phyloP scores from a whole-genome alignment of 176 grass and related monocot species.

The Raddia guianensis region DNA sequence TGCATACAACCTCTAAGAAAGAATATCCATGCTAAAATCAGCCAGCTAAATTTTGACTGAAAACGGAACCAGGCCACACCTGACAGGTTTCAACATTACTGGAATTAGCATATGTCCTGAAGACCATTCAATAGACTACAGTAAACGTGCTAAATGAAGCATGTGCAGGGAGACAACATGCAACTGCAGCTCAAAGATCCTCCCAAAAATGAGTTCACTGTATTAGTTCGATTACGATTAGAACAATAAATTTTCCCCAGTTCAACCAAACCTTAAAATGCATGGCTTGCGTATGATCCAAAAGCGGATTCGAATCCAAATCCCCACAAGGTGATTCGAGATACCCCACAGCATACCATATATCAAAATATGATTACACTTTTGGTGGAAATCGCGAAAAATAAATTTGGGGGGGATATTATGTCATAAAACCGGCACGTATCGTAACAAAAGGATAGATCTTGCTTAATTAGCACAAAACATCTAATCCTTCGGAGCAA shows the following conservation, averaged over 20 bases:
- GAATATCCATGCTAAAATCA: neutral
- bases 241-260: slow-evolving; percentile 19
- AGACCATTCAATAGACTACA: slow-evolving; percentile 5
- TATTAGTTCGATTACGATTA: neutral
- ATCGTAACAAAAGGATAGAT: neutral
- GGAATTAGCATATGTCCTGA: slow-evolving; percentile 34
- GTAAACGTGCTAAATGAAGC: slow-evolving; percentile 23
- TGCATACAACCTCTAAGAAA: neutral
- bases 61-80: neutral
- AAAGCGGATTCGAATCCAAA: neutral
- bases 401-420: neutral
- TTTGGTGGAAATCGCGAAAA: neutral
- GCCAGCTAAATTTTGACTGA: neutral
- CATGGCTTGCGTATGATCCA: neutral
- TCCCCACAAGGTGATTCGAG: neutral
- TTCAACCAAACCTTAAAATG: neutral
- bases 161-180: neutral
- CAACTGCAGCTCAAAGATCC: neutral
- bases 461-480: neutral
- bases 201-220: neutral
- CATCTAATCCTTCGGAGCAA: neutral
- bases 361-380: neutral
- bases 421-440: neutral
- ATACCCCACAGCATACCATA: neutral
- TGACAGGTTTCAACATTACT: neutral